Percentiles rank a stretch among this genome's conserved stretches.
Conservation (phyloP, 1,284 basidiomycete species). For the Flammula alnicola region DNA sequence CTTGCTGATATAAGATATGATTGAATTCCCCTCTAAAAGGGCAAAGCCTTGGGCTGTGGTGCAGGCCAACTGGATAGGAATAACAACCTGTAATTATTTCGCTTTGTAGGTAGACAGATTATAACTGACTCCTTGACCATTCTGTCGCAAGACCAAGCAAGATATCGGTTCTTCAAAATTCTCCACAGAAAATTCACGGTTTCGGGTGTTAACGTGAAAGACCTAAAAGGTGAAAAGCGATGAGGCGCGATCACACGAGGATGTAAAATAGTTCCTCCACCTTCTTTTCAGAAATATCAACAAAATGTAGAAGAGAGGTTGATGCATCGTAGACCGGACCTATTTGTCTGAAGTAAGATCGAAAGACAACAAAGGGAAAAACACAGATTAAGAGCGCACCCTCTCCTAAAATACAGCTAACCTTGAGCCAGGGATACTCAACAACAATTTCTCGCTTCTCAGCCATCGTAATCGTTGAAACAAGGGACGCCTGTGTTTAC, state of each 20-base stretch:
- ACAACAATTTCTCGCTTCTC: conserved; percentile 43
- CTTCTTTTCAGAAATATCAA: conserved; percentile 65
- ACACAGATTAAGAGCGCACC: conserved; percentile 40
- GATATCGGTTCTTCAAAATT: conserved; percentile 56
- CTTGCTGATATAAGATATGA: conserved; percentile 50
- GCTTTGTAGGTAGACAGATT: neutral
- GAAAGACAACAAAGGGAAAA: conserved; percentile 2
- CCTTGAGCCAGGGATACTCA: conserved; percentile 51
- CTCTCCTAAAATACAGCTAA: conserved; percentile 69
- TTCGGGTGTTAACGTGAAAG: conserved; percentile 54
- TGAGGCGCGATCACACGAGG: conserved; percentile 6
- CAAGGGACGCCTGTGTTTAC: too few relatives aligned
- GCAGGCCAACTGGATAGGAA: conserved; percentile 56
- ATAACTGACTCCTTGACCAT: conserved; percentile 48
- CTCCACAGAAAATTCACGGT: conserved; percentile 45
- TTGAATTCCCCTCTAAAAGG: conserved; percentile 48
- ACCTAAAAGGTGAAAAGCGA: conserved; percentile 45
- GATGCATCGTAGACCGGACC: conserved; percentile 64
- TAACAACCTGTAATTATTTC: conserved; percentile 7
- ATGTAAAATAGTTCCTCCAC: conserved; percentile 33
- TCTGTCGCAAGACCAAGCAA: conserved; percentile 55
- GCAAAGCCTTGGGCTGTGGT: conserved; percentile 58
- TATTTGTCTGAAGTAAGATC: conserved; percentile 29
- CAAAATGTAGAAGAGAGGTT: conserved; percentile 63
- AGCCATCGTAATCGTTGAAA: too few relatives aligned